phyloP scores from a whole-genome alignment of 2,329 filamentous ascomycete species.

The Penicillium sp. region DNA sequence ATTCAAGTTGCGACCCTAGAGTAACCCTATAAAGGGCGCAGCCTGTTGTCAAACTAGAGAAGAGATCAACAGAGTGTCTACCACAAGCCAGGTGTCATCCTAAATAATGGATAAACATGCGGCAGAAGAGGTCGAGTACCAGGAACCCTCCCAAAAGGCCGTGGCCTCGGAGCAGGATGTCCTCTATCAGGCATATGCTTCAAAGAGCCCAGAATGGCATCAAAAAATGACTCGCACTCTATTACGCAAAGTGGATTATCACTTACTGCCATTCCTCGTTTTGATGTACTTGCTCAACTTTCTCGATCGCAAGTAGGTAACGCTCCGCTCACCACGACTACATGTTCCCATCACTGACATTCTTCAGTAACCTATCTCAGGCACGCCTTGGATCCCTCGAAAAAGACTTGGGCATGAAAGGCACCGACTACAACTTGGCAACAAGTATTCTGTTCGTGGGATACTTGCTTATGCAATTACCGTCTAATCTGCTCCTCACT shows the following conservation, averaged over 20 bases:
- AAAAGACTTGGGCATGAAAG: constrained; percentile 56
- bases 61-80: background rate
- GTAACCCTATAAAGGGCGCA: background rate
- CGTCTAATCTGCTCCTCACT: constrained; percentile 63
- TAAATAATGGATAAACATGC: constrained; percentile 15
- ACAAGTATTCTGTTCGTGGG: constrained; percentile 61
- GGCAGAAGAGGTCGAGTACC: constrained; percentile 19
- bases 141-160: constrained; percentile 10
- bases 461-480: constrained; percentile 65
- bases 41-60: background rate
- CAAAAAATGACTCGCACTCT: constrained; percentile 30
- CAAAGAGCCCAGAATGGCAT: constrained; percentile 34
- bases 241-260: constrained; percentile 34
- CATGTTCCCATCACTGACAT: background rate
- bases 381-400: constrained; percentile 60
- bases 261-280: constrained; percentile 36
- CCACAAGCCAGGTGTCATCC: too few relatives aligned
- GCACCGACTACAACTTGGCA: constrained; percentile 61
- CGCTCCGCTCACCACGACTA: background rate
- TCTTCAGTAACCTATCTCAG: constrained; percentile 54
- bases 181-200: constrained; percentile 32
- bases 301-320: constrained; percentile 35
- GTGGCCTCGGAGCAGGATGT: constrained; percentile 27
- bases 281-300: constrained; percentile 41
- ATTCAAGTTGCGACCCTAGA: background rate